A percentile compares a stretch with the other conserved stretches of the same genome.
These are phyloP conservation scores for Aspergillus brunneoviolaceus DNA, from an alignment of 2,329 filamentous ascomycete species.

Conservation along the genomic window DNA sequence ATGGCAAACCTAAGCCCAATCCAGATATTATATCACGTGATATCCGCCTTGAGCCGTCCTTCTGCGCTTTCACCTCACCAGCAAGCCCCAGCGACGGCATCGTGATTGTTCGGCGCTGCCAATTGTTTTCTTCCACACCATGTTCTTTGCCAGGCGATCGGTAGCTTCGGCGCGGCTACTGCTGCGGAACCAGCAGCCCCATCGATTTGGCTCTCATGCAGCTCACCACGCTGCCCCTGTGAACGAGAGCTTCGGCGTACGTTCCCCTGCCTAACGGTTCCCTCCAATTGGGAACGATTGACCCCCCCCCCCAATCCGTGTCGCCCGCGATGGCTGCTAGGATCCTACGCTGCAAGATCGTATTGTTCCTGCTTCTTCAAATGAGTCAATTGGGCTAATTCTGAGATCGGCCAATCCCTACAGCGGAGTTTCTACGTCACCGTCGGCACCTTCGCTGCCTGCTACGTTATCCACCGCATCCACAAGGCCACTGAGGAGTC, in stretches of 20 bases:
- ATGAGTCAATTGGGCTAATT: constrained; percentile 18
- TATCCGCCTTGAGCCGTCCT: constrained; percentile 10
- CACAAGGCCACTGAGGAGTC: constrained; percentile 39
- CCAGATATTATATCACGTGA: constrained; percentile 16
- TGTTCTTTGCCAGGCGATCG: constrained; percentile 45
- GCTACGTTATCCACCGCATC: constrained; percentile 45
- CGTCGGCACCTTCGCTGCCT: constrained; percentile 43
- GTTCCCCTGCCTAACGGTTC: constrained; percentile 25
- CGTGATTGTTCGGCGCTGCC: constrained; percentile 30
- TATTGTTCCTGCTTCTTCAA: constrained; percentile 3
- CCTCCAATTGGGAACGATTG: constrained; percentile 8
- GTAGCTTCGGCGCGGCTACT: constrained; percentile 37
- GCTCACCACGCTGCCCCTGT: constrained; percentile 45
- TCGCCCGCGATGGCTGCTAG: not conserved
- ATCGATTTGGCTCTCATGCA: constrained; percentile 46
- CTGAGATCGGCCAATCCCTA: constrained; percentile 15
- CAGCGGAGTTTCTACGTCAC: constrained; percentile 51
- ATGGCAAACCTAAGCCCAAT: constrained; percentile 16
- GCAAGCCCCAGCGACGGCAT: constrained; percentile 29
- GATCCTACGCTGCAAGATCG: not conserved
- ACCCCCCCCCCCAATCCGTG: not conserved
- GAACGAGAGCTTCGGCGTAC: constrained; percentile 48
- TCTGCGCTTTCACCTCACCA: constrained; percentile 19
- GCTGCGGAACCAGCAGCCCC: constrained; percentile 44
- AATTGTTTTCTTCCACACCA: constrained; percentile 35